Evolutionary conservation across 2,329 filamentous ascomycete genomes (phyloP), one percentile per base, ranked within the genome.

Genomic region (Pseudohalonectria lignicola): DNA sequence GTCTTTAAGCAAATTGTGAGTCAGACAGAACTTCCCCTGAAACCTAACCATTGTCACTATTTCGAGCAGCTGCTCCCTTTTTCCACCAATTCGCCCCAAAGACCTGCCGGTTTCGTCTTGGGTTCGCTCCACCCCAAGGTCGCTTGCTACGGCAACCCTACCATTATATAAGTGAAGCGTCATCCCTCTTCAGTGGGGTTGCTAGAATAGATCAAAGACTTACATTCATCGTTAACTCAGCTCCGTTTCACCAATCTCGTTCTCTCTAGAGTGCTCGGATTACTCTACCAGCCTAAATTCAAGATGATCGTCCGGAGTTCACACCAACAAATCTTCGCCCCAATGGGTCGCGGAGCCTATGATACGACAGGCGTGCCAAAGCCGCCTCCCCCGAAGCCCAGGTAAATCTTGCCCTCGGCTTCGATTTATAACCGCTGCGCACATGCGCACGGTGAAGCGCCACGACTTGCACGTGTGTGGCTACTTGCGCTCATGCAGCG

Each of bases 361-460:
- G 37, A 39, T 30, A 39, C 37, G 25, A 39, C 37, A 7, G 37
- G 37, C 15, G 37, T 39, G 4, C 37, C 37, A n/a, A 39, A 39
- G 37, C 37, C 37, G 21, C 37, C 37, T 13, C 36, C 37, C 19
- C 37, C 37, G n/a, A 39, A 39, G 37, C 37, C 37, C 37, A 39
- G 37, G 30, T 39, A 39, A 39, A 17, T 28, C 17, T 2, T 12
- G 6, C 5, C n/a, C 5, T 16, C n/a, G 4, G 29, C 17, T 13
- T 13, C n/a, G 8, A 16, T 31, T 16, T 16, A 6, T 31, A n/a
- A n/a, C 12, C n/a, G 29, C 9, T 7, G 4, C 3, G 29, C 29
- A n/a, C n/a, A 31, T 16, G n/a, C n/a, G 29, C 29, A 13, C 5
- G 29, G 5, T 31, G n/a, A 10, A 16, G 7, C 8, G 25, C 3